phyloP scores from a whole-genome alignment of 2,329 filamentous ascomycete genomes.

The Neoarthrinium moseri region DNA sequence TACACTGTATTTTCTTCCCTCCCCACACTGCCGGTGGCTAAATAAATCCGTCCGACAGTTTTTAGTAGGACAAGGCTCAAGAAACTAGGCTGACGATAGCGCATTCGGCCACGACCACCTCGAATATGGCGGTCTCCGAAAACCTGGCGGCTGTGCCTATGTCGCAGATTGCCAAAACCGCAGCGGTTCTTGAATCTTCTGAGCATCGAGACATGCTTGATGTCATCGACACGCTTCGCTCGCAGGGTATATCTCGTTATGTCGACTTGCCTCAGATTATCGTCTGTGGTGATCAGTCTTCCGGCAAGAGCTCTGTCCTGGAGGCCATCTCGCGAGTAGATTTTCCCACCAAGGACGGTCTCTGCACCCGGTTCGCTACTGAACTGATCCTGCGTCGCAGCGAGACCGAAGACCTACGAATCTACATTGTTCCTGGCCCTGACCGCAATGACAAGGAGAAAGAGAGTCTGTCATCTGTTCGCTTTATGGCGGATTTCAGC shows the following conservation, averaged over 20 bases:
- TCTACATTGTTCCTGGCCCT: constrained; percentile 31
- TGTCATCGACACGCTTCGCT: constrained; percentile 26
- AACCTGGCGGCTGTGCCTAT: background rate
- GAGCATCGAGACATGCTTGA: constrained; percentile 28
- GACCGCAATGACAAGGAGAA: constrained; percentile 25
- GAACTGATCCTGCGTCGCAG: constrained; percentile 52
- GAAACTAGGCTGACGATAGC: too few relatives aligned
- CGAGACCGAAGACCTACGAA: constrained; percentile 23
- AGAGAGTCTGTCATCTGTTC: constrained; percentile 10
- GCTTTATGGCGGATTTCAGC: constrained; percentile 12
- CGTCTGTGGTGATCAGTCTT: constrained; percentile 53
- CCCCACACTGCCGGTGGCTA: too few relatives aligned
- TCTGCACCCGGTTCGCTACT: constrained; percentile 62
- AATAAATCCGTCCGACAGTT: background rate
- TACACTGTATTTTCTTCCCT: too few relatives aligned
- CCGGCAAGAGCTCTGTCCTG: constrained; percentile 56
- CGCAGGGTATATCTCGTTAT: constrained; percentile 31
- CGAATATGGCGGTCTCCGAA: too few relatives aligned
- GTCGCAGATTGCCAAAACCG: background rate
- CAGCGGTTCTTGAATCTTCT: background rate
- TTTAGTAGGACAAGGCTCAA: background rate
- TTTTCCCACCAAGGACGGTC: constrained; percentile 52
- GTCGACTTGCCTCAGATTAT: constrained; percentile 37
- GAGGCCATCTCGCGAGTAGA: constrained; percentile 53
- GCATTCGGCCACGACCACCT: too few relatives aligned